Conservation (phyloP, 1,139 yeast species). For the Candida glucosophila region DNA sequence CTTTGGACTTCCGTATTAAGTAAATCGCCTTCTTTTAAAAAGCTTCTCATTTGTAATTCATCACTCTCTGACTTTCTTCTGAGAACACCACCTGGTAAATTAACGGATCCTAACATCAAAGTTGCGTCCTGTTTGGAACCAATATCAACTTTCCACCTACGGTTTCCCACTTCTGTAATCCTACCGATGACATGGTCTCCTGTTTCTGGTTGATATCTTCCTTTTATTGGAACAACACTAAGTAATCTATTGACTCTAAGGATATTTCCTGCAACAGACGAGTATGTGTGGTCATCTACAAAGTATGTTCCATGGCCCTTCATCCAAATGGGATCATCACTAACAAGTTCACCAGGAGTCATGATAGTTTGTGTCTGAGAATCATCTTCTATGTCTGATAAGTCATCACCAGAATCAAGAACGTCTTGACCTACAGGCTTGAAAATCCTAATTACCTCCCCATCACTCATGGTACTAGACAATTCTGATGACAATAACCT, state of each 20-base stretch:
- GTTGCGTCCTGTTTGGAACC: conserved; percentile 92
- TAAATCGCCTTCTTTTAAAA: conserved; percentile 94
- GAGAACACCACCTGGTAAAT: conserved; percentile 93
- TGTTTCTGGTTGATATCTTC: conserved; percentile 85
- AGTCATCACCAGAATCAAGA: conserved; percentile 21
- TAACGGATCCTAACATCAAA: conserved; percentile 88
- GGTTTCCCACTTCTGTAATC: conserved; percentile 87
- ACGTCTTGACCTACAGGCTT: conserved; percentile 17
- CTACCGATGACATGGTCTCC: conserved; percentile 96
- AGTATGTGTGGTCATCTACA: conserved; percentile 60
- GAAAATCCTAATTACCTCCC: conserved; percentile 31
- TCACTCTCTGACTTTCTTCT: conserved; percentile 92
- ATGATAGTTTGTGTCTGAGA: conserved; percentile 33
- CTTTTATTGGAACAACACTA: conserved; percentile 79
- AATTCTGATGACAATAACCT: too few relatives aligned
- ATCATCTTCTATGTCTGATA: conserved; percentile 21
- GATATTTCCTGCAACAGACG: conserved; percentile 89
- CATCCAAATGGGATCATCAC: conserved; percentile 97
- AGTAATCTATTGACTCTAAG: conserved; percentile 78
- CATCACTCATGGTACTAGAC: too few relatives aligned
- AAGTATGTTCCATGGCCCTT: conserved; percentile 96
- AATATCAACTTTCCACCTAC: conserved; percentile 95
- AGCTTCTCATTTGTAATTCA: conserved; percentile 91
- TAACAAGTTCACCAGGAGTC: conserved; percentile 95
- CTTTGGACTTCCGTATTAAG: conserved; percentile 95